Evolutionary conservation across 2,329 filamentous ascomycete species (phyloP), one percentile per base, ranked within the genome.

Genomic region (Sclerotinia nivalis): DNA sequence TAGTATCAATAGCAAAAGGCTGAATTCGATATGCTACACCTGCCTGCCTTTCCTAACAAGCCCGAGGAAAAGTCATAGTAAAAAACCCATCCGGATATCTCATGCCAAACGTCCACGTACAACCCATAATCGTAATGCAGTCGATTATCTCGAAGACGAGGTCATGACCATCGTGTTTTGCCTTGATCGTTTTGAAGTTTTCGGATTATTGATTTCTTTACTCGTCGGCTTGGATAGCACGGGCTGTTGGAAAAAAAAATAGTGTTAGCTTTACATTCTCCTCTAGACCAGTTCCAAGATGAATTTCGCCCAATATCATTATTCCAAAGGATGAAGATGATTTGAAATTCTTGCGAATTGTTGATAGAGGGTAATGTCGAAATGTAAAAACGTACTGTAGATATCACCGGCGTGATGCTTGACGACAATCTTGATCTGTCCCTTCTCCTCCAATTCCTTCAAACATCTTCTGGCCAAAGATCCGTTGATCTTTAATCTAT

Each of bases 401-500:
- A 99, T 97, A 88, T 91, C 93, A 89, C 97, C 91, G 88, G 94
- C 96, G 87, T 91, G 95, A 89, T 99, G 96, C 78, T 89, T 89
- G 77, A 98, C 93, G 80, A 99, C 88, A 85, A 96, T 95, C 91
- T 96, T 97, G 88, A 99, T 99, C 84, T 93, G 89, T 80, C 95
- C 96, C 89, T 94, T 96, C 88, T 96, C 93, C 91, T 98, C 95
- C 79, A 98, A 88, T 82, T 98, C 95, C 82, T 87, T 87, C 77
- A 98, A 87, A 84, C 93, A 95, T 86, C 88, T 87, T 81, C 96
- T 91, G 78, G 96, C 96, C 81, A 99, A 87, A 79, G 93, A 97
- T 82, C 96, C 96, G 88, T 99, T 99, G 89, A 99, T 96, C 93
- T 99, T 99, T 85, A 99, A 90, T 85, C 96, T 91, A 86, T 99